Base-by-base conservation (phyloP, 768 basidiomycete genomes). In the Suillus bovinus region DNA sequence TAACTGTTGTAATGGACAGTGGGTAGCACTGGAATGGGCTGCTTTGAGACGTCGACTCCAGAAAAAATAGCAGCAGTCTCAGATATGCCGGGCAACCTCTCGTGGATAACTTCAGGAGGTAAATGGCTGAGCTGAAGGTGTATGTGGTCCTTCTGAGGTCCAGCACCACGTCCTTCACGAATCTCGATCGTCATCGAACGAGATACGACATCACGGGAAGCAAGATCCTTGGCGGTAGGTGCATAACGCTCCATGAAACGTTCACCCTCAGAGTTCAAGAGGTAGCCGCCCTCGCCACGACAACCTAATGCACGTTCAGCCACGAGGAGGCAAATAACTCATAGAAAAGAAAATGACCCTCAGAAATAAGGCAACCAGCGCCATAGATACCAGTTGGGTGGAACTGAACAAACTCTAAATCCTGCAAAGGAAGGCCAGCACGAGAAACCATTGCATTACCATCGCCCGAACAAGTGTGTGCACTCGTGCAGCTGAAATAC, bases 241-340 rank as follows among this genome's bases (percentile, higher is more conserved):
- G 97, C 97, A 76, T 99, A 99, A 76, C 96, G 93, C 78, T 99
- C 96, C 97, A 99, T 99, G 83, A 99, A 99, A 63, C 97, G 91
- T 78, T 99, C 97, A 75, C 97, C 97, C 82, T 99, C 91, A 5
- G 94, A 93, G 81, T 99, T 99, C 73, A 99, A 80, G 67, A 99
- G 83, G 80, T 99, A 99, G 66, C 97, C 97, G 80, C 97, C 97
- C 78, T 99, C 97, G 71, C 97, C 97, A 76, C 97, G 94, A 68
- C 97, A 98, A 68, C 96, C 96, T 95, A 68, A 58, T 39, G 13
- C 7, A 62, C 29, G 47, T 33, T 53, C 44, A 34, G 31, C 41
- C 36, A 39, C 58, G 36, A 61, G 39, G 34, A 61, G 38, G 62
- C n/a, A 10, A 47, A 55, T n/a, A 56, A 56, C 33, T 47, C 38